Percentiles rank a stretch among this genome's conserved stretches.
These are phyloP conservation scores for Athelia sp. DNA, from an alignment of 1,284 basidiomycete species.

Conservation along the genomic window DNA sequence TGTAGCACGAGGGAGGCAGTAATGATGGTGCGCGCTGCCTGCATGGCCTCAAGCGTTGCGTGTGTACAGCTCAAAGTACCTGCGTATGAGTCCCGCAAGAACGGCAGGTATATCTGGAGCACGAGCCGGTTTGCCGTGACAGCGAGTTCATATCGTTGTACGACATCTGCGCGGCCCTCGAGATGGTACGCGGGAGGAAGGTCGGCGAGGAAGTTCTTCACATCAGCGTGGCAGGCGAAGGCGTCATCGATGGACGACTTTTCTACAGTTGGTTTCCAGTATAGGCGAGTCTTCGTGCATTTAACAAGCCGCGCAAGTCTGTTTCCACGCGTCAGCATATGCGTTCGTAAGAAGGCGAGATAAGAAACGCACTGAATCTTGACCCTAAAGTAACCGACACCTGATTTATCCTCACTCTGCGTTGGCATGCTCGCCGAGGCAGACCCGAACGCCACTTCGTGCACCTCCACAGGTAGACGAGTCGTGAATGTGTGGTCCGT, in stretches of 20 bases:
- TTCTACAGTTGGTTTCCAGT: neutral
- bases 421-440: constrained; percentile 10
- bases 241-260: constrained; percentile 55
- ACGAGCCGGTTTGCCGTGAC: constrained; percentile 55
- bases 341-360: neutral
- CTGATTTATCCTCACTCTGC: constrained; percentile 18
- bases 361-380: constrained; percentile 29
- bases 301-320: constrained; percentile 30
- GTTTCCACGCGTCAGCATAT: neutral
- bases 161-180: constrained; percentile 29
- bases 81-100: constrained; percentile 36
- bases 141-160: constrained; percentile 53
- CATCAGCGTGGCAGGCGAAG: constrained; percentile 46
- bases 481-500: constrained; percentile 43
- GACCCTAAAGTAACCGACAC: constrained; percentile 19
- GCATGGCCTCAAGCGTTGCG: constrained; percentile 50
- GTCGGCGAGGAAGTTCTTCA: constrained; percentile 47
- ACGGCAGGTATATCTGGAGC: constrained; percentile 63
- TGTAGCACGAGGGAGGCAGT: constrained; percentile 41
- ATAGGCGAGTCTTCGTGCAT: constrained; percentile 25
- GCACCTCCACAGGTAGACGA: constrained; percentile 40
- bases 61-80: constrained; percentile 29
- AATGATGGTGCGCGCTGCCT: constrained; percentile 57
- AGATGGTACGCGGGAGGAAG: constrained; percentile 41
- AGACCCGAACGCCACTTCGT: constrained; percentile 28